phyloP scores from a whole-genome alignment of 345 rosid species.

The Eucalyptus marginata region DNA sequence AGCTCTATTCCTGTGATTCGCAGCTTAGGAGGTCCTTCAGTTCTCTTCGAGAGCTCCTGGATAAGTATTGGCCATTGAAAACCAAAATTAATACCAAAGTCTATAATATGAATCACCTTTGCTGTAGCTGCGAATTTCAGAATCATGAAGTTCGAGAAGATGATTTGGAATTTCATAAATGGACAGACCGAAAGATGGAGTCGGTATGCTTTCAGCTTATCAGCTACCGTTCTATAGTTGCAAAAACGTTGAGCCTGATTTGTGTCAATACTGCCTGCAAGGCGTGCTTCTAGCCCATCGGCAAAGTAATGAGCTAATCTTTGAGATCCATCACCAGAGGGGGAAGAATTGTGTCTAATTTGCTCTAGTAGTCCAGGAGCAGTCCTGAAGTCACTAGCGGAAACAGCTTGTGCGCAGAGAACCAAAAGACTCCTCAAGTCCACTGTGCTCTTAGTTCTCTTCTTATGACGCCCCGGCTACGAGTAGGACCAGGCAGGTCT shows the following conservation, averaged over 20 bases:
- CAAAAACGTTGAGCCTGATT: slow-evolving; percentile 11
- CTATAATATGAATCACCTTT: slow-evolving; percentile 62
- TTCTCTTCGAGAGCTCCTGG: slow-evolving; percentile 28
- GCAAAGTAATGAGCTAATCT: slow-evolving; percentile 83
- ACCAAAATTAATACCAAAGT: slow-evolving; percentile 79
- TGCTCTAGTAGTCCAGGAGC: slow-evolving; percentile 68
- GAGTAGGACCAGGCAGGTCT: not conserved
- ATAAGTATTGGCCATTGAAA: slow-evolving; percentile 91
- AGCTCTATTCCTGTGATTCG: slow-evolving; percentile 83
- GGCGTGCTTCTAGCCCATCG: slow-evolving; percentile 71
- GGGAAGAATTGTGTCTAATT: slow-evolving; percentile 60
- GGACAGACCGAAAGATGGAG: slow-evolving; percentile 43
- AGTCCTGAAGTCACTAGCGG: slow-evolving; percentile 42
- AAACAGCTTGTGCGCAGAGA: slow-evolving; percentile 74
- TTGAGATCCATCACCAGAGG: slow-evolving; percentile 64
- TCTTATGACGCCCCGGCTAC: slow-evolving; percentile 3
- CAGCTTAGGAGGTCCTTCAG: slow-evolving; percentile 48
- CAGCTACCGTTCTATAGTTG: slow-evolving; percentile 41
- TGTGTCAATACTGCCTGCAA: slow-evolving; percentile 29
- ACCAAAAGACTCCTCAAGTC: slow-evolving; percentile 62
- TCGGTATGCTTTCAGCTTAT: slow-evolving; percentile 46
- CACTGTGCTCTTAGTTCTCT: slow-evolving; percentile 17
- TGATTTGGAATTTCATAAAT: slow-evolving; percentile 46
- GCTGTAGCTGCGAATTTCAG: slow-evolving; percentile 33
- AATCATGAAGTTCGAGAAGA: slow-evolving; percentile 43